phyloP scores from a whole-genome alignment of 805 yeast species.

The Starmerella etchellsii region DNA sequence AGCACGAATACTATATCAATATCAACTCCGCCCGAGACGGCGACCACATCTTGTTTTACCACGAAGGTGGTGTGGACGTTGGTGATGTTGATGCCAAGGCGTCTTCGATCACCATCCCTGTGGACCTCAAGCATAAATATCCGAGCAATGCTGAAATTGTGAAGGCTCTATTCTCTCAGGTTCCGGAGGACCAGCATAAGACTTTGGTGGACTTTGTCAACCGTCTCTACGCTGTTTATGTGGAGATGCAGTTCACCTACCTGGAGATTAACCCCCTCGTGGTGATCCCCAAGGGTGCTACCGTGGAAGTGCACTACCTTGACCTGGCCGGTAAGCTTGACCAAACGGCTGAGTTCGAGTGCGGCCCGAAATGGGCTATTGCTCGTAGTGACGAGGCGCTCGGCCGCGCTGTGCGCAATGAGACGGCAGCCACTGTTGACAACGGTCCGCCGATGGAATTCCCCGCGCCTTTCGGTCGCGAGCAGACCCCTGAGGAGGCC shows the following conservation, averaged over 20 bases:
- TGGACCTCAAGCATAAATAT: slow-evolving; percentile 31
- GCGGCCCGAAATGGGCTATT: slow-evolving; percentile 38
- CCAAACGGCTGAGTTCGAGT: slow-evolving; percentile 38
- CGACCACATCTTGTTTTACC: slow-evolving; percentile 36
- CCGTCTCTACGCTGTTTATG: slow-evolving; percentile 36
- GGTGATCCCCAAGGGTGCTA: slow-evolving; percentile 30
- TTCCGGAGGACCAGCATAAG: slow-evolving; percentile 31
- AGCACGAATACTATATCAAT: slow-evolving; percentile 36
- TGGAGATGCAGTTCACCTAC: slow-evolving; percentile 36
- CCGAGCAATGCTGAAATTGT: slow-evolving; percentile 30
- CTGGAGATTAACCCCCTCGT: slow-evolving; percentile 37
- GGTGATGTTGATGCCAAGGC: slow-evolving; percentile 39
- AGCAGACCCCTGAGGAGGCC: slow-evolving; percentile 34
- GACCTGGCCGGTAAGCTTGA: slow-evolving; percentile 38
- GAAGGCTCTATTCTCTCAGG: slow-evolving; percentile 28
- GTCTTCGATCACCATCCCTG: slow-evolving; percentile 32
- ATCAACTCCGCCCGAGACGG: slow-evolving; percentile 38
- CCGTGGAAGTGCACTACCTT: slow-evolving; percentile 35
- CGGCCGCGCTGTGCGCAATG: slow-evolving; percentile 25
- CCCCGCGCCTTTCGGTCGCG: slow-evolving; percentile 39
- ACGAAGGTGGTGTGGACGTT: slow-evolving; percentile 38
- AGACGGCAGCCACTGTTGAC: slow-evolving; percentile 27
- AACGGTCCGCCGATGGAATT: slow-evolving; percentile 38
- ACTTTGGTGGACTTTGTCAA: slow-evolving; percentile 34
- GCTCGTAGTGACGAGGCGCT: slow-evolving; percentile 34